Evolutionary conservation across 192 early-diverging fungal species (phyloP), one percentile per base, ranked within the genome.

Genomic region (Coemansia sp.): DNA sequence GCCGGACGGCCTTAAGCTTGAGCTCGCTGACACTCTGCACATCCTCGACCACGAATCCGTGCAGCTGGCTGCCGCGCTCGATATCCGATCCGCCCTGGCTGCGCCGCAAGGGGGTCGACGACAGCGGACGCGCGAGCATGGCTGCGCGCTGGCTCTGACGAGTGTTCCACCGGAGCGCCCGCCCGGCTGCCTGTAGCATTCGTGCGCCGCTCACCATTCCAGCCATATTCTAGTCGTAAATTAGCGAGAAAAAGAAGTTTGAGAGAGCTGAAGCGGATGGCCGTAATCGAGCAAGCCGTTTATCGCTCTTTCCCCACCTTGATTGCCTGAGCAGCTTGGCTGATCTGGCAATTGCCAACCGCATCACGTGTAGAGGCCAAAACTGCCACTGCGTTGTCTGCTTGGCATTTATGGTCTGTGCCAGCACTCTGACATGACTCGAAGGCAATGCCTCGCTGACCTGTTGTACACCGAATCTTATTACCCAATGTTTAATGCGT

Each of bases 1-100:
- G 72, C 14, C 81, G 75, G 41, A 90, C 76, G 0, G 90, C 88
- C 20, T 80, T 84, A 22, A 93, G 74, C 55, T 92, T 83, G 31
- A 93, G 84, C 62, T 95, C 91, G 23, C 76, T 69, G 12, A 95
- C 81, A 21, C 58, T 59, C 27, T 79, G 80, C 4, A 78, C 62
- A 67, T 85, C 55, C 35, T 68, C 55, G 1, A 76, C 73, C 5
- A 59, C 43, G 39, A 76, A 76, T 5, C 73, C 73, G 25, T 76
- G 73, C n/a, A 65, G 15, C 29, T 62, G 55, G 2, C 64, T 56
- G 14, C 57, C 62, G 12, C 8, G 27, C n/a, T 41, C 47, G n/a
- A 75, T 32, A 22, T 30, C 10, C 19, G 17, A 43, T n/a, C n/a
- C n/a, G 1, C 11, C 22, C 41, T 23, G 17, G 17, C 22, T 43